Evolutionary conservation across 306 rosid species (phyloP).

Genomic region (Cucumis melo): DNA sequence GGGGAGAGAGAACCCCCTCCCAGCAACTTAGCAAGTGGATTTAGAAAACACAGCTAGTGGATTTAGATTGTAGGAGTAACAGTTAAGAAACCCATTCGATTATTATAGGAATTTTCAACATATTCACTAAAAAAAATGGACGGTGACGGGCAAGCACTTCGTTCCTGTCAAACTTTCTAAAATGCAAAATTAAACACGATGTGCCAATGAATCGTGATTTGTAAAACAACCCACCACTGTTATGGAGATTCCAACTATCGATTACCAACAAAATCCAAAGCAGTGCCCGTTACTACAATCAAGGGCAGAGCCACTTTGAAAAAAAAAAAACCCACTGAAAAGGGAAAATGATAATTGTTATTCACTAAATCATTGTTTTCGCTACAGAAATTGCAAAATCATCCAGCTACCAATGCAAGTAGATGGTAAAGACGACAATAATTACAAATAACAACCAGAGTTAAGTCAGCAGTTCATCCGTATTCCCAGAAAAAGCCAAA

Average conservation of each 20-base stretch:
- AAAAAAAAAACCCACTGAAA: neutral
- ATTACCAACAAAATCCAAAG: neutral
- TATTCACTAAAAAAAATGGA: neutral
- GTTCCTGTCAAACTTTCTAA: neutral
- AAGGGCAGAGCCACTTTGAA: neutral
- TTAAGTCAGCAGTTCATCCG: neutral
- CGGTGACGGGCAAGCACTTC: neutral
- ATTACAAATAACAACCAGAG: neutral
- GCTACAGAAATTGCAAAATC: neutral
- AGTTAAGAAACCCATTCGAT: neutral
- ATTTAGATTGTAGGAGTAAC: neutral
- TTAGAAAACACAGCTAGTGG: neutral
- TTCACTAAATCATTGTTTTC: neutral
- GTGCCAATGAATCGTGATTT: neutral
- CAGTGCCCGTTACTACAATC: neutral
- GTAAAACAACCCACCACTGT: neutral
- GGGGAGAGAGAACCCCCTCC: too few species aligned
- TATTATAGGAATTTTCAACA: neutral
- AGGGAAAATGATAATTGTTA: neutral
- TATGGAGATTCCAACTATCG: neutral
- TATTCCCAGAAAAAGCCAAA: neutral
- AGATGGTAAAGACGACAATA: neutral
- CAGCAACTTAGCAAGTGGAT: neutral
- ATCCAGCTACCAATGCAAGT: neutral
- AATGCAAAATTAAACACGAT: neutral